Evolutionary conservation across 352 stramenopile species (phyloP), one percentile per base, ranked within the genome.

Genomic region (Saprolegnia diclina): DNA sequence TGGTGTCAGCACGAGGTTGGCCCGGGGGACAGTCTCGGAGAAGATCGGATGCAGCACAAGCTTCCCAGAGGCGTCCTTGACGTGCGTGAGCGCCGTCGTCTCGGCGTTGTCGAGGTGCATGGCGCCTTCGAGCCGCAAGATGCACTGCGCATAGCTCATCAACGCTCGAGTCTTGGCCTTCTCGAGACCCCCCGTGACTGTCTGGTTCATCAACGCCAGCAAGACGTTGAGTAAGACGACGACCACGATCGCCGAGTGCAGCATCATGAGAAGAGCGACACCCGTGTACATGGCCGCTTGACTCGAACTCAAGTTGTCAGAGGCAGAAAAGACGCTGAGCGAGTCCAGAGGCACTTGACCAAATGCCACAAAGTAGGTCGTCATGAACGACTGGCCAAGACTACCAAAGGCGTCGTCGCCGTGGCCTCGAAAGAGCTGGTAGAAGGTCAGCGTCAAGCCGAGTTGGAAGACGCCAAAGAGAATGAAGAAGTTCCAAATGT

Each of bases 121-220:
- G 2, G 54, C 22, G 18, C 32, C 54, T 62, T 62, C 54, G 16
- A 62, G 35, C 19, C 54, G 54, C 6, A 40, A 44, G 35, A 62
- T 62, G 29, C 54, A 62, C 11, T 44, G 11, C 6, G 54, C 54
- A 44, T 62, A 62, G 1, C 54, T 62, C 29, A 24, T 24, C 24
- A 62, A 44, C 5, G 54, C 54, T 62, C 35, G 21, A 0, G 54
- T 62, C 24, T 62, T 62, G 18, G 54, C 54, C 24, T 38, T 32
- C 3, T 38, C 54, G 13, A 62, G 32, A 44, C 54, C 54, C 16
- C 24, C n/a, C 16, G 22, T 35, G 9, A 62, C 54, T 5, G 54
- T 62, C 24, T 62, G 22, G n/a, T 62, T 62, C 54, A 62, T 62
- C 54, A 62, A 40, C 11, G 54, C 54, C 13, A 62, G 54, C 24